Evolutionary conservation across 305 asterid genomes (phyloP), one percentile per base, ranked within the genome.

Genomic region (Fraxinus baroniana): DNA sequence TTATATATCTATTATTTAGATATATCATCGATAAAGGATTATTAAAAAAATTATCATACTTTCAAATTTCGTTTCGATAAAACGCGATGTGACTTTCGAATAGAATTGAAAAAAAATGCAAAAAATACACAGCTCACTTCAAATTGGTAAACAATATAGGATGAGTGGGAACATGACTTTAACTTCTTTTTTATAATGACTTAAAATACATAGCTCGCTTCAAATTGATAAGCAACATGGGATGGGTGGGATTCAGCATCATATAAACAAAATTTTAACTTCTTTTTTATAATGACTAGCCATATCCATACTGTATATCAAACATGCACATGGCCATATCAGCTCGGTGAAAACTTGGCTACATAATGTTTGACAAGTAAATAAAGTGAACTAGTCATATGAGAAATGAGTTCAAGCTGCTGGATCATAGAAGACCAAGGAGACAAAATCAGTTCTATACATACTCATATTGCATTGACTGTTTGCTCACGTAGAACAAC

Each of bases 391-490:
- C 26, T 41, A 66, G 17, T 52, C 5, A 22, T 36, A 52, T 41
- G 26, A 74, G 74, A 30, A 70, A 32, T 15, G 20, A 77, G 71
- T 44, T 49, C 73, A 68, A 70, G 77, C 71, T 79, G 37, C 79
- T 73, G 44, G 74, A 81, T 39, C 52, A 79, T 37, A 62, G 62
- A 87, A 73, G 52, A 66, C 9, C 28, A 73, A 20, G 24, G 83
- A 66, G 74, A 66, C 62, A 52, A 5, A 4, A 37, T 30, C 81
- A 33, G 84, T 81, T 81, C 72, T 24, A 62, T 82, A 82, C 87
- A 85, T 73, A 77, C 62, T 79, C 86, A 37, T 20, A 82, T 79
- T 80, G 76, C 78, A 37, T 78, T 46, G 30, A 79, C 72, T 20
- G 35, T 30, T 37, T 46, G 44, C 68, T 81, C 83, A 71, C 79